A percentile compares a stretch with the other conserved stretches of the same genome.
These are phyloP conservation scores for Pelargonium hybrid DNA, from an alignment of 441 rosid species.

Conservation along the genomic window DNA sequence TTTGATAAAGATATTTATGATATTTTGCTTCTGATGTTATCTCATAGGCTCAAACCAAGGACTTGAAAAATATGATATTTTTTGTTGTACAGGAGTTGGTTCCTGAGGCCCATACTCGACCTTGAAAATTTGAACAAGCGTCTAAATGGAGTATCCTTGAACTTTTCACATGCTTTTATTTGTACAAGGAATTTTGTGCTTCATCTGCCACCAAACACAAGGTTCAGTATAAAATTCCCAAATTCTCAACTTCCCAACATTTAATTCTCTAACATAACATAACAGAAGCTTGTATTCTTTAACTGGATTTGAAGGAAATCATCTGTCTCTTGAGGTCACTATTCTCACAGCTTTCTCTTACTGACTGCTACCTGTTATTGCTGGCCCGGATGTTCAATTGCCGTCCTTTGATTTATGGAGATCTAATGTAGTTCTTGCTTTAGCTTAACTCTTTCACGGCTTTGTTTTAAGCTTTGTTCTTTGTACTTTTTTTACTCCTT, in stretches of 20 bases:
- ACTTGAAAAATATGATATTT: constrained; percentile 12
- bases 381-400: too few relatives aligned
- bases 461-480: too few relatives aligned
- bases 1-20: constrained; percentile 17
- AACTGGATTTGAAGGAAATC: constrained; percentile 18
- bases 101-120: constrained; percentile 87
- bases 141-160: constrained; percentile 83
- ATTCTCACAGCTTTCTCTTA: too few relatives aligned
- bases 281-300: constrained; percentile 21
- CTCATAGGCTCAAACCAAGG: constrained; percentile 3
- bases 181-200: constrained; percentile 3
- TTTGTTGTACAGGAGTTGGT: constrained; percentile 67
- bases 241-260: constrained; percentile 7
- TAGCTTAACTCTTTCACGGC: too few relatives aligned
- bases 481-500: too few relatives aligned
- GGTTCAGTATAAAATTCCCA: not conserved
- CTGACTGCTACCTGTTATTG: too few relatives aligned
- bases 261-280: constrained; percentile 7
- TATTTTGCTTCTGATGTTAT: constrained; percentile 12
- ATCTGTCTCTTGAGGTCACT: too few relatives aligned
- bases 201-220: not conserved
- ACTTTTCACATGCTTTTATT: constrained; percentile 8
- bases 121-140: constrained; percentile 63
- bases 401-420: too few relatives aligned
- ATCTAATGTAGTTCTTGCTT: too few relatives aligned